Evolutionary conservation across 352 stramenopile genomes (phyloP), one percentile per base, ranked within the genome.

Genomic region (Phytophthora nicotianae): DNA sequence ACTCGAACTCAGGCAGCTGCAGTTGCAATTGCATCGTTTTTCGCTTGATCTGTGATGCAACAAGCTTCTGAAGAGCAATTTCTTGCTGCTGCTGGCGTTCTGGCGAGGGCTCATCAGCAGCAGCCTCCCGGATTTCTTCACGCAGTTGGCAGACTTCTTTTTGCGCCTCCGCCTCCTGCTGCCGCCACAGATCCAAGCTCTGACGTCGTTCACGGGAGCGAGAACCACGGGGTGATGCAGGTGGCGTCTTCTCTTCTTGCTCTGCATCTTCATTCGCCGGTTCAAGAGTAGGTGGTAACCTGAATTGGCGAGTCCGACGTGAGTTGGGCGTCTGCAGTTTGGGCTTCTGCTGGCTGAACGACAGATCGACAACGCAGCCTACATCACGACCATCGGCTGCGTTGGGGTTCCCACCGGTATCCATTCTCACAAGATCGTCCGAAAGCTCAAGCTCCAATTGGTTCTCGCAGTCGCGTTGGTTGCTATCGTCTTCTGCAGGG

Each of bases 1-100:
- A 32, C 20, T 78, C 73, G 32, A 86, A 60, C 23, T 71, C 69
- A n/a, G 65, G 61, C 29, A 71, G 33, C 29, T 79, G 78, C 14
- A 87, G 61, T 50, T 88, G 76, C 54, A 88, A 50, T 29, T 74
- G 57, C 70, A 83, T 77, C 19, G 72, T 83, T 50, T 85, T 86
- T 29, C 77, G 68, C 33, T 79, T 77, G 65, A 89, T 81, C 66
- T 91, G 79, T 9, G 82, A 79, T 14, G 70, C 62, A 26, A 93
- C 72, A 26, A 92, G 74, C 40, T 81, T 81, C 38, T 89, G 76
- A 37, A 96, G 75, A 23, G 87, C 81, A 35, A 79, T 67, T 59
- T 92, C 78, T 65, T 91, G 82, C 23, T 91, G 77, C 21, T 81
- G 74, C 26, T 88, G 79, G 51, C 93, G 76, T 49, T 90, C 81